Percentiles rank a stretch among this genome's conserved stretches.
These are phyloP conservation scores for Stephania cephalantha DNA, from an alignment of 164 flowering plant species.

Conservation along the genomic window DNA sequence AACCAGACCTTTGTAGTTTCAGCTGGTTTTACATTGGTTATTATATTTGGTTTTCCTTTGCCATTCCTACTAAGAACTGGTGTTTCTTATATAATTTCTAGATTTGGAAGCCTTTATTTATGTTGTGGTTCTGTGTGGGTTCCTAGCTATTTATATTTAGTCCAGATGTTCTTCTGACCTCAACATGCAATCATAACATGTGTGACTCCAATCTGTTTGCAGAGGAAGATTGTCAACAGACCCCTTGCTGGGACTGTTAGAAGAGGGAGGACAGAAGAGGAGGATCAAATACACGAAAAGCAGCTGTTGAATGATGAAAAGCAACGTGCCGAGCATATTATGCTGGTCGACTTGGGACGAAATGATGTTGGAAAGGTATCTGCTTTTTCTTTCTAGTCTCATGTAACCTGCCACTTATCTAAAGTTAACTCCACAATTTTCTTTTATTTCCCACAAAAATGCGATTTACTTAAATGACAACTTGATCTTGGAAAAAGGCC, in stretches of 20 bases:
- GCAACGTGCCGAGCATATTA: constrained; percentile 93
- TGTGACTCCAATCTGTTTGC: constrained; percentile 17
- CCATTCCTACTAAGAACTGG: not conserved
- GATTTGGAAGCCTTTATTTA: not conserved
- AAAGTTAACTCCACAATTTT: not conserved
- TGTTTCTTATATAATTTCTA: not conserved
- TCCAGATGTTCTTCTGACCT: not conserved
- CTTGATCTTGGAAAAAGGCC: too few species aligned
- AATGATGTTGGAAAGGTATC: constrained; percentile 97
- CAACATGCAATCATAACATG: not conserved
- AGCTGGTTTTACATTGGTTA: not conserved
- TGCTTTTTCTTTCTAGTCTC: not conserved
- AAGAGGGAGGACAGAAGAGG: constrained; percentile 81
- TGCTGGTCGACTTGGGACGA: constrained; percentile 94
- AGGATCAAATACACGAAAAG: constrained; percentile 61
- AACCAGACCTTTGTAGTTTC: not conserved
- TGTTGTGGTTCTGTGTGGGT: not conserved
- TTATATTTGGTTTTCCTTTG: not conserved
- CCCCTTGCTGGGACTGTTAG: constrained; percentile 92
- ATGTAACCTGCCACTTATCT: not conserved
- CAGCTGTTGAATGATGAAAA: constrained; percentile 77
- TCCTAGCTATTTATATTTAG: not conserved
- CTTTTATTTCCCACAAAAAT: too few species aligned
- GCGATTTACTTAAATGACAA: too few species aligned
- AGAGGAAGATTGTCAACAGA: constrained; percentile 62